Conservation (phyloP, 139 green algal genomes). For the Coccomyxa sp. region DNA sequence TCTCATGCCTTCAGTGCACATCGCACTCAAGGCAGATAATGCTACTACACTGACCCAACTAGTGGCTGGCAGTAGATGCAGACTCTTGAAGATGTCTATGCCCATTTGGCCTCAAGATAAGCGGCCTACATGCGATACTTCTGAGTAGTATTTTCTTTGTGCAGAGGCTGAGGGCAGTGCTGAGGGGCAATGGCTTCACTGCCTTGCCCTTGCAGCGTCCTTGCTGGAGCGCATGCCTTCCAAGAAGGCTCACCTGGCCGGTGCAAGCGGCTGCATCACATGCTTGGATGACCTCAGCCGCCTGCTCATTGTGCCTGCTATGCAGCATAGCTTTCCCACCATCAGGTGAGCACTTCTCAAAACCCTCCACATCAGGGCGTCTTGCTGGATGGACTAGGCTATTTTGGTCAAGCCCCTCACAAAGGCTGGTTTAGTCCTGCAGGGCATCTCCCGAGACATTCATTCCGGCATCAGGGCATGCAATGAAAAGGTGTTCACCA, state of each 20-base stretch:
- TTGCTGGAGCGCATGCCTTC: conserved; percentile 3
- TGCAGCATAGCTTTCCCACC: background rate
- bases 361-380: background rate
- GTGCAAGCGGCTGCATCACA: background rate
- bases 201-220: conserved; percentile 3
- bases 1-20: background rate
- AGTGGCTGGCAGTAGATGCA: background rate
- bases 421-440: background rate
- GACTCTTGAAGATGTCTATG: background rate
- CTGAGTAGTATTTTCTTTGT: background rate
- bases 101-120: background rate
- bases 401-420: background rate
- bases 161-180: background rate
- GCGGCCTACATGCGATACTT: too few relatives aligned
- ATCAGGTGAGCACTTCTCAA: background rate
- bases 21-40: background rate
- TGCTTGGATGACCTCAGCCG: conserved; percentile 7
- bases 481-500: background rate
- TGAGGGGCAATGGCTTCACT: conserved; percentile 3
- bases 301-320: conserved; percentile 15
- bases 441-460: background rate
- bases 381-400: background rate
- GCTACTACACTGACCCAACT: background rate
- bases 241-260: background rate
- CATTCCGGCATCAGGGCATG: background rate